Conservation (phyloP, 306 rosid species). For the Rosa multiflora region DNA sequence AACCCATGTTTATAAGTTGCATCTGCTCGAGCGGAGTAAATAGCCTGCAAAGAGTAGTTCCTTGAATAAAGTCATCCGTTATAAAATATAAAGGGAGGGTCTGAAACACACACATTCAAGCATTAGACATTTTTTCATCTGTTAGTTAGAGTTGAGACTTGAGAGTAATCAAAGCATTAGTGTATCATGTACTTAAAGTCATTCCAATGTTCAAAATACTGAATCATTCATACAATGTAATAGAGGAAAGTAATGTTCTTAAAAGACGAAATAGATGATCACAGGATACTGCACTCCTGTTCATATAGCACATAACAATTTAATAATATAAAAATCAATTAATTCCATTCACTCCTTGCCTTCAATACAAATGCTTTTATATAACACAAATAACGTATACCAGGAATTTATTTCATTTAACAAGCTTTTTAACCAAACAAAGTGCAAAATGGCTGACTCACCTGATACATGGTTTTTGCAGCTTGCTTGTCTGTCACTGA, state of each 20-base stretch:
- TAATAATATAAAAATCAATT: not conserved
- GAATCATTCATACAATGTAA: not conserved
- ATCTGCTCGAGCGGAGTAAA: constrained; percentile 84
- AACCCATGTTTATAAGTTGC: constrained; percentile 87
- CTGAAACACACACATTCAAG: not conserved
- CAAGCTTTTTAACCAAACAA: not conserved
- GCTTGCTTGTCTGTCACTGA: constrained; percentile 87
- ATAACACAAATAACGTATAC: not conserved
- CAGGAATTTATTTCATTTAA: not conserved
- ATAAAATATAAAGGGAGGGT: not conserved
- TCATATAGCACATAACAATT: not conserved
- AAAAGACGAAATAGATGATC: not conserved
- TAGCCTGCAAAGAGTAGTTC: constrained; percentile 52
- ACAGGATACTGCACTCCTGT: not conserved
- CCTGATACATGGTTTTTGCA: constrained; percentile 83
- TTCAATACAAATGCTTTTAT: not conserved
- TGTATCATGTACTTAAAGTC: not conserved
- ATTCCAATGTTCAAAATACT: not conserved
- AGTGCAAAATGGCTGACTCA: constrained; percentile 25
- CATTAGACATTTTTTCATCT: not conserved
- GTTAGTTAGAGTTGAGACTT: not conserved
- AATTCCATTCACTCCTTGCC: not conserved
- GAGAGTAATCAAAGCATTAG: not conserved
- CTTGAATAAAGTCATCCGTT: not conserved
- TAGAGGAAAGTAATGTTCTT: not conserved